phyloP scores from a whole-genome alignment of 768 basidiomycete genomes.

The Auricularia auricula-judae region DNA sequence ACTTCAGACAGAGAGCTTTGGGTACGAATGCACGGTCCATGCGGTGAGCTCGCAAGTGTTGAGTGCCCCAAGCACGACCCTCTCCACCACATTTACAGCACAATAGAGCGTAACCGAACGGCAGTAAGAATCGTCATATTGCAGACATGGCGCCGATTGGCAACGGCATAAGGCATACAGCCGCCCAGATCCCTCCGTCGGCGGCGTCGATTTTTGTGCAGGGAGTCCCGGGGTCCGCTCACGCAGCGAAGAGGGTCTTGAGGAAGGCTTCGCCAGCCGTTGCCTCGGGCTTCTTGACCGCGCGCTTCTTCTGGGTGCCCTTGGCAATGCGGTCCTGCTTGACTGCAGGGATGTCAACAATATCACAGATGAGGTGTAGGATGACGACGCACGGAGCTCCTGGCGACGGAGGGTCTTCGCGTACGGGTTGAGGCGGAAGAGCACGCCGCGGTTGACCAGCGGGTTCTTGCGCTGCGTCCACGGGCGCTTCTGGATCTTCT shows the following conservation, averaged over 20 bases:
- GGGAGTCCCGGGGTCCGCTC: conserved; percentile 16
- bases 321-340: conserved; percentile 64
- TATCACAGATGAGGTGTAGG: neutral
- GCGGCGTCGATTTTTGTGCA: neutral
- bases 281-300: conserved; percentile 41
- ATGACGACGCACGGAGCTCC: conserved; percentile 62
- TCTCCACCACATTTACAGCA: too few species aligned
- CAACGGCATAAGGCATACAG: too few species aligned
- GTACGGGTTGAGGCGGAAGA: conserved; percentile 98
- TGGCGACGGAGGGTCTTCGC: conserved; percentile 88
- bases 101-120: too few species aligned
- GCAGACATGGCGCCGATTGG: too few species aligned
- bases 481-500: conserved; percentile 80
- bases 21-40: too few species aligned
- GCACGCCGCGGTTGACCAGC: conserved; percentile 81
- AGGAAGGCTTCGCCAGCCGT: conserved; percentile 75
- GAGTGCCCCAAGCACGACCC: too few species aligned
- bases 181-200: neutral
- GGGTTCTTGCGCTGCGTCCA: conserved; percentile 99
- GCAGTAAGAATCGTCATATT: too few species aligned
- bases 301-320: conserved; percentile 49
- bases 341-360: conserved; percentile 32
- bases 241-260: conserved; percentile 75
- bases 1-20: too few species aligned
- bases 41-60: too few species aligned